Evolutionary conservation across 2,329 filamentous ascomycete genomes (phyloP).

Genomic region (Akanthomyces muscarius): DNA sequence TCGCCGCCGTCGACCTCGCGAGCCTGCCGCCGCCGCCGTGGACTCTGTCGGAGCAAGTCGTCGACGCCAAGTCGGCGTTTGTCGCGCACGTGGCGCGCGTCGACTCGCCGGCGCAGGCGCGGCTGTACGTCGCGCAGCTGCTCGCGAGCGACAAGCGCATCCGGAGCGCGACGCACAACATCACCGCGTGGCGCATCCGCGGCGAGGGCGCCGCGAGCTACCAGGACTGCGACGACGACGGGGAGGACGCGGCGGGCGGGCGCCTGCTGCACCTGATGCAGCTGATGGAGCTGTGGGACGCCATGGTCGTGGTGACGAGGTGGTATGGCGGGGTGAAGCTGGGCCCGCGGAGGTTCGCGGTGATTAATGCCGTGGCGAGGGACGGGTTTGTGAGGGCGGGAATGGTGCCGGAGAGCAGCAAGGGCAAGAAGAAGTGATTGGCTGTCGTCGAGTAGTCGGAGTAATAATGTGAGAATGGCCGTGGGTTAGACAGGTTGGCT

Average conservation of each 20-base stretch:
- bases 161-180: slow-evolving; percentile 88
- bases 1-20: slow-evolving; percentile 22
- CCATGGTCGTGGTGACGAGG: slow-evolving; percentile 85
- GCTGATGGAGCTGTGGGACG: slow-evolving; percentile 89
- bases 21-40: slow-evolving; percentile 51
- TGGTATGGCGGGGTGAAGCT: slow-evolving; percentile 94
- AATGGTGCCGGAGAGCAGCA: slow-evolving; percentile 54
- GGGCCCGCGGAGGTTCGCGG: slow-evolving; percentile 81
- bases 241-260: slow-evolving; percentile 86
- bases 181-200: slow-evolving; percentile 86
- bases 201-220: slow-evolving; percentile 51
- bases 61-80: slow-evolving; percentile 85
- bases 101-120: slow-evolving; percentile 65
- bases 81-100: slow-evolving; percentile 72
- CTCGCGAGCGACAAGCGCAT: slow-evolving; percentile 79
- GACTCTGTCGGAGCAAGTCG: slow-evolving; percentile 68
- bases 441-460: slow-evolving; percentile 22
- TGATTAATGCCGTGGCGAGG: slow-evolving; percentile 83
- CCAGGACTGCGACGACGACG: slow-evolving; percentile 95
- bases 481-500: no score
- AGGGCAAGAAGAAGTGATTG: slow-evolving; percentile 38
- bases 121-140: slow-evolving; percentile 67
- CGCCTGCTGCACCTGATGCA: slow-evolving; percentile 87
- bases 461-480: neutral
- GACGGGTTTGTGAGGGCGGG: slow-evolving; percentile 79